Evolutionary conservation across 192 early-diverging fungal species (phyloP), one percentile per base, ranked within the genome.

Genomic region (Helicostylum pulchrum): DNA sequence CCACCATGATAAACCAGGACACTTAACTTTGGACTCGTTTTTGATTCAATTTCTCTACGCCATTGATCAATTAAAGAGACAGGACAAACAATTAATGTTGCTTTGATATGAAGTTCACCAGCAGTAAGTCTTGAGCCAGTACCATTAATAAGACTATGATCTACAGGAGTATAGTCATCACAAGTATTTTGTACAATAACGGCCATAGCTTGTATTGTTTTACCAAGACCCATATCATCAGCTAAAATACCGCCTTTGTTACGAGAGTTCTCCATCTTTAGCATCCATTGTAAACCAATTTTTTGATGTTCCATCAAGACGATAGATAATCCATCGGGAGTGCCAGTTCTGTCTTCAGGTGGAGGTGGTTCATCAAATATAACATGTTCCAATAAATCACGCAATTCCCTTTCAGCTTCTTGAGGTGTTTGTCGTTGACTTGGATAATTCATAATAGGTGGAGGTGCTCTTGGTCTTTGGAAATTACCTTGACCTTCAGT

Each of bases 201-300:
- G 2, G 89, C 78, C 51, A 94, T 78, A 4, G 84, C 74, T 66
- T 94, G 90, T 2, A 94, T 65, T 0, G 92, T 92, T 19, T 94
- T 90, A 4, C 87, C 87, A 46, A 88, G 67, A 12, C 87, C 90
- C 87, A 87, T 87, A 56, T 89, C 87, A 63, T 89, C 87, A 1
- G 78, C 82, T 0, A 89, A 66, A 44, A 87, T 78, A 6, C 87
- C 87, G 36, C 87, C 87, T 3, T 73, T 67, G 39, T 76, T 78
- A 11, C 49, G 53, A 3, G 65, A 64, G 9, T 60, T 56, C 50
- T 88, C 87, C 76, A 79, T 79, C 30, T 77, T 74, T 20, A 68
- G 65, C 71, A 88, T 74, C 87, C 87, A 88, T 1, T 77, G 71
- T 23, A 88, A 55, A 3, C 83, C 86, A 55, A 77, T 77, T 47